These are phyloP conservation scores for Ophiostoma sp. DNA, from an alignment of 2,329 filamentous ascomycete species.

Conservation along the genomic window DNA sequence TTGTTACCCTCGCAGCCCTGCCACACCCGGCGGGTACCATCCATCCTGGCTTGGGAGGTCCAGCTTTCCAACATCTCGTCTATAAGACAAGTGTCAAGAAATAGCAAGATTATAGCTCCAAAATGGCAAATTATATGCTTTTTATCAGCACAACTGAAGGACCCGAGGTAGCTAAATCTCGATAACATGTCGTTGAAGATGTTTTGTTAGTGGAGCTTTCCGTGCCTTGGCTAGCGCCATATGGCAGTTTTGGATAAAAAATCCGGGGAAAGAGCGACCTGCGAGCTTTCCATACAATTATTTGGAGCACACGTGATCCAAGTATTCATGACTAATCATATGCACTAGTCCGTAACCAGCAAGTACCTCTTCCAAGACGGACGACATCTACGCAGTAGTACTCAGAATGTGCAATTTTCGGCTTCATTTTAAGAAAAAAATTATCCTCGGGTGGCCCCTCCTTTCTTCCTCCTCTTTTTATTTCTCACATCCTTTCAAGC, in stretches of 20 bases:
- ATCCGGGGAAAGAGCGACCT: background rate
- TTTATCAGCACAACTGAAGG: too few relatives aligned
- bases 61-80: too few relatives aligned
- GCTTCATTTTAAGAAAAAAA: slow-evolving; percentile 34
- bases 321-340: background rate
- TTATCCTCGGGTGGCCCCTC: background rate
- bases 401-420: slow-evolving; percentile 56
- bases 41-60: too few relatives aligned
- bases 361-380: background rate
- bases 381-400: slow-evolving; percentile 17
- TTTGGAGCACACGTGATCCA: background rate
- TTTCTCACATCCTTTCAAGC: background rate
- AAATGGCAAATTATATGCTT: too few relatives aligned
- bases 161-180: too few relatives aligned
- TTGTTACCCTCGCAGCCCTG: too few relatives aligned
- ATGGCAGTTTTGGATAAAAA: background rate
- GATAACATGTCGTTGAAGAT: background rate
- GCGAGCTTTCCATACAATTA: too few relatives aligned
- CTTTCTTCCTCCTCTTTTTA: background rate
- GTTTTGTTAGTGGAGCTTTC: background rate
- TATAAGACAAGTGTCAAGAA: too few relatives aligned
- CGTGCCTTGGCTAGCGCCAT: background rate
- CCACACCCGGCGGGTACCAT: too few relatives aligned
- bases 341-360: background rate
- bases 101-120: too few relatives aligned